Evolutionary conservation across 2,329 filamentous ascomycete genomes (phyloP).

Genomic region (Neopestalotiopsis clavispora): DNA sequence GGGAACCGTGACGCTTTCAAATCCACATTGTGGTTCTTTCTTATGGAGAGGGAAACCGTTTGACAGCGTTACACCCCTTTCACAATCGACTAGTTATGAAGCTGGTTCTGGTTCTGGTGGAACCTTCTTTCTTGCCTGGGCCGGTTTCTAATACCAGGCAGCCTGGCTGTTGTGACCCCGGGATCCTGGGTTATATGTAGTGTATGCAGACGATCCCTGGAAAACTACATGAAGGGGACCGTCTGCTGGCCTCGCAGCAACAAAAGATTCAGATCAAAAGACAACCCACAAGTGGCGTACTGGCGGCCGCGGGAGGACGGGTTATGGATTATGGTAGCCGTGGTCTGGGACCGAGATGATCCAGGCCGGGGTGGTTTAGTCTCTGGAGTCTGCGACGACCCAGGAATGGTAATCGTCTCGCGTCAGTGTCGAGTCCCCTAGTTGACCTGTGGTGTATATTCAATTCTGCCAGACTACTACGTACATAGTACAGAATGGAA

Average conservation of each 20-base stretch:
- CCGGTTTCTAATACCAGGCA: slow-evolving; percentile 1
- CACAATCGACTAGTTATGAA: neutral
- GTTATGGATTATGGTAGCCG: neutral
- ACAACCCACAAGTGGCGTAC: neutral
- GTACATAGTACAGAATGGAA: neutral
- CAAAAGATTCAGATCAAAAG: neutral
- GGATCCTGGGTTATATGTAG: slow-evolving; percentile 2
- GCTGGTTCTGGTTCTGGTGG: neutral
- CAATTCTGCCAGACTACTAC: neutral
- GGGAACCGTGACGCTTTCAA: slow-evolving; percentile 13
- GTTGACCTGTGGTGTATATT: neutral
- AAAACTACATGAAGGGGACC: neutral
- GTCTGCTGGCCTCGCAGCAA: neutral
- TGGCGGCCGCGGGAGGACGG: neutral
- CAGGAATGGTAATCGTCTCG: neutral
- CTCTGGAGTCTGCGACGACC: neutral
- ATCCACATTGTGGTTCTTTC: slow-evolving; percentile 7
- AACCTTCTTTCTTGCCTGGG: neutral
- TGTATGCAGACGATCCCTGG: neutral
- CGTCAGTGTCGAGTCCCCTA: neutral
- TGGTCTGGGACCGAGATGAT: neutral
- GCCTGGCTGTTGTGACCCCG: neutral
- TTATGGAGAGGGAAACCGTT: slow-evolving; percentile 4
- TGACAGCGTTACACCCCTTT: slow-evolving; percentile 5
- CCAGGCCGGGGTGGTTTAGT: neutral